Percentiles rank a stretch among this genome's conserved stretches.
phyloP scores from a whole-genome alignment of 495 filamentous ascomycete species.

The Penicillium nucicola region DNA sequence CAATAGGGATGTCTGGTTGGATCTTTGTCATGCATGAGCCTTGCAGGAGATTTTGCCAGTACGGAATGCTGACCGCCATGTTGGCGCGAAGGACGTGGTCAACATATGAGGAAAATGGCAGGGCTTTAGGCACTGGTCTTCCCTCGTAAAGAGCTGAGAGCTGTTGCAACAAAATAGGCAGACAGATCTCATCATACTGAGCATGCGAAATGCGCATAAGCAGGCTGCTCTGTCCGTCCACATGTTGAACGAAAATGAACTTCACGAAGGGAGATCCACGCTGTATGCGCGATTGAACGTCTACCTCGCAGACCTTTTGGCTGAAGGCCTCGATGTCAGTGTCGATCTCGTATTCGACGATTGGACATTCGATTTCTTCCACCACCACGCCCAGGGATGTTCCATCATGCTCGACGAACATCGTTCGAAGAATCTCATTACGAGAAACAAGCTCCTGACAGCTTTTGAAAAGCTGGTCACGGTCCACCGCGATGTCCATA shows the following conservation, averaged over 20 bases:
- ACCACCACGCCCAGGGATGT: constrained; percentile 46
- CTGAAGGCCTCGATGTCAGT: constrained; percentile 36
- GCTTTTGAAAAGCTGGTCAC: constrained; percentile 6
- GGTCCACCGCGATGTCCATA: constrained; percentile 18
- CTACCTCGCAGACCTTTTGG: constrained; percentile 24
- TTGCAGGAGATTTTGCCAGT: constrained; percentile 45
- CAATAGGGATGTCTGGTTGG: constrained; percentile 27
- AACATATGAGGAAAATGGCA: constrained; percentile 47
- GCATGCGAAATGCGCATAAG: constrained; percentile 55
- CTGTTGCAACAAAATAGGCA: constrained; percentile 46
- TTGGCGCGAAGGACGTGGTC: background rate
- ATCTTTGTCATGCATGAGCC: constrained; percentile 42
- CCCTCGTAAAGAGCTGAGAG: constrained; percentile 32
- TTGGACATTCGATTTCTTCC: constrained; percentile 26
- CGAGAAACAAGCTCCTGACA: constrained; percentile 34
- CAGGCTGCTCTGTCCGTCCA: constrained; percentile 33
- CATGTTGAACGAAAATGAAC: constrained; percentile 38
- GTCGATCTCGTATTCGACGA: constrained; percentile 13
- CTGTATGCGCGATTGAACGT: constrained; percentile 35
- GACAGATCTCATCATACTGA: constrained; percentile 58
- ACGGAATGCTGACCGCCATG: constrained; percentile 1
- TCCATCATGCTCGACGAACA: constrained; percentile 45
- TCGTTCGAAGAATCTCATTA: constrained; percentile 55
- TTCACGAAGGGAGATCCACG: constrained; percentile 50
- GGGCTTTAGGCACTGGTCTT: constrained; percentile 11